Percentiles rank a stretch among this genome's conserved stretches.
phyloP scores from a whole-genome alignment of 371 early-diverging fungal genomes.

The Racocetra persica region DNA sequence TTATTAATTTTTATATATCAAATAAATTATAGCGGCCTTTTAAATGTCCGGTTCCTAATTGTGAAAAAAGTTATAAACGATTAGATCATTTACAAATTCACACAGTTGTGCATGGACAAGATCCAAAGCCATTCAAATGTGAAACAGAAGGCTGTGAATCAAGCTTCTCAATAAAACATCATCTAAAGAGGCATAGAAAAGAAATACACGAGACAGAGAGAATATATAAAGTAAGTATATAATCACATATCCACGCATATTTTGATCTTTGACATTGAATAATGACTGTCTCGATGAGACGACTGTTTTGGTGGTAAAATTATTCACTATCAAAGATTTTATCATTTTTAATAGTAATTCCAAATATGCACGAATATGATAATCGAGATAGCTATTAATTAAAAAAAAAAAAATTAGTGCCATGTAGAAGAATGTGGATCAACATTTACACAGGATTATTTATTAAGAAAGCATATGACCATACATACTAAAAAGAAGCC shows the following conservation, averaged over 20 bases:
- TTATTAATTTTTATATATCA: not conserved
- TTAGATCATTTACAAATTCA: constrained; percentile 28
- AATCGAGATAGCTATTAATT: no score
- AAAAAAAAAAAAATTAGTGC: not conserved
- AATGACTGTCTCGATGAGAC: no score
- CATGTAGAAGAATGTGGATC: constrained; percentile 9
- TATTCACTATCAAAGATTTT: no score
- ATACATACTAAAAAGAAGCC: constrained; percentile 13
- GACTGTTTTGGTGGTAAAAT: no score
- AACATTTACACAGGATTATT: constrained; percentile 12
- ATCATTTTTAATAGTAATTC: no score
- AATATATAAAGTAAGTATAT: not conserved
- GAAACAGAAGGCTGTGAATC: constrained; percentile 14
- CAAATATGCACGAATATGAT: no score
- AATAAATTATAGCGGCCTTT: constrained; percentile 13
- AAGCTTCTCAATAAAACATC: constrained; percentile 15
- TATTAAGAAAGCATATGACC: constrained; percentile 14
- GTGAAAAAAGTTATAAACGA: constrained; percentile 31
- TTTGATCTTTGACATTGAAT: no score
- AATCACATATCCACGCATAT: no score
- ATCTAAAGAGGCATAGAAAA: constrained; percentile 13
- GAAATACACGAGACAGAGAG: not conserved
- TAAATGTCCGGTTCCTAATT: constrained; percentile 6
- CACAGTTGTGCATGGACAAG: not conserved
- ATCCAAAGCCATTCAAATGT: constrained; percentile 30